Evolutionary conservation across 495 filamentous ascomycete species (phyloP), one percentile per base, ranked within the genome.

Genomic region (Talaromyces borbonicus): DNA sequence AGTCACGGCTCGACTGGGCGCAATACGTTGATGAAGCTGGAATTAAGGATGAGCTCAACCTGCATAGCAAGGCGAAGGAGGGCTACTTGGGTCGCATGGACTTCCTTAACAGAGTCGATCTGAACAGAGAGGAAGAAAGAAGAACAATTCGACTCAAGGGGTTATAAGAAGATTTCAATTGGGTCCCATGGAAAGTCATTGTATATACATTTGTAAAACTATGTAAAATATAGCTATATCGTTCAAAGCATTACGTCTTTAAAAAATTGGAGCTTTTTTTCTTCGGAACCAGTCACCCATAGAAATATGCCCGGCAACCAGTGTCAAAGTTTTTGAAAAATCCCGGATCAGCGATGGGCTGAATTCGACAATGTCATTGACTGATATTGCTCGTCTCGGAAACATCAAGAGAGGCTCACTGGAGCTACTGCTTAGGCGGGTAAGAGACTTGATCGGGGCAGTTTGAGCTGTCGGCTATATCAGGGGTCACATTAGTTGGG

Each of bases 1-100:
- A 98, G 70, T 90, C 84, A 27, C 74, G 85, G 41, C 73, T 95
- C 67, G 92, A 98, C 59, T 98, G 92, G 92, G 87, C 87, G 3
- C 83, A 83, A 33, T 94, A 86, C 56, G 93, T 97, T 38, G 90
- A 97, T 56, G 74, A 87, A 47, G 84, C 90, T 52, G 93, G 92
- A 2, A 83, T 98, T 64, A 80, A 80, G 54, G 92, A 95, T 57
- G 92, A 98, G 61, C 73, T 98, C 47, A 81, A 84, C 53, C 73
- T 80, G 36, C 83, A 87, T 50, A 86, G 86, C 55, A 89, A 84
- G 65, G 83, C 80, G 8, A 92, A 92, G 62, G 80, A 83, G 54
- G 83, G 80, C 12, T 97, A 85, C 64, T 68, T 85, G 44, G 84
- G 77, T 12, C 71, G 87, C 37, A 88, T 92, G 79, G 87, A 90